A percentile compares a stretch with the other conserved stretches of the same genome.
Conservation (phyloP, 176 grass and related monocot species). For the Bolboschoenus planiculmis region DNA sequence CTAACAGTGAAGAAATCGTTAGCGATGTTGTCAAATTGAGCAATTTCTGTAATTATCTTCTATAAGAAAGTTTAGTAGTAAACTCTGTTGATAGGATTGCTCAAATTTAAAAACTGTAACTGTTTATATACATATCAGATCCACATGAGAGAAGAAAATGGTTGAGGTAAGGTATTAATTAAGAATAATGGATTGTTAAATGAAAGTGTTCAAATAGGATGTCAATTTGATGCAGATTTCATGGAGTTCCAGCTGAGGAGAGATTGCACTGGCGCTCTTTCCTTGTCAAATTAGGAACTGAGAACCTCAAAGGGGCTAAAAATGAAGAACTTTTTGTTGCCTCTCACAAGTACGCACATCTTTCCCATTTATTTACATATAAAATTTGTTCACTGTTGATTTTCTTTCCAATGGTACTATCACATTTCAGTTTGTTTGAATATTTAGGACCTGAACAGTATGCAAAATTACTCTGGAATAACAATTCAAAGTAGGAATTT, state of each 20-base stretch:
- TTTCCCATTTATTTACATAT: background rate
- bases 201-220: background rate
- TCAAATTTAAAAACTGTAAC: background rate
- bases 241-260: slow-evolving; percentile 92
- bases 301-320: slow-evolving; percentile 88
- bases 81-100: background rate
- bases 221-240: slow-evolving; percentile 45
- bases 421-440: background rate
- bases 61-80: background rate
- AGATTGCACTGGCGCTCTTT: slow-evolving; percentile 94
- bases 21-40: background rate
- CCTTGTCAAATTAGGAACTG: slow-evolving; percentile 78
- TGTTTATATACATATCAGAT: background rate
- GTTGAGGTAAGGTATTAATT: background rate
- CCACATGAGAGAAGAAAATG: background rate
- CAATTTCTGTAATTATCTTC: background rate
- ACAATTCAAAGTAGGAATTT: background rate
- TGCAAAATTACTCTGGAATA: background rate
- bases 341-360: slow-evolving; percentile 66
- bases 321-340: slow-evolving; percentile 88
- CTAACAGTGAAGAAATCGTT: background rate
- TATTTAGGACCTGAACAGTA: background rate
- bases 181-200: background rate
- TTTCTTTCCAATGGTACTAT: background rate
- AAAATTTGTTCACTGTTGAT: background rate